phyloP scores from a whole-genome alignment of 192 early-diverging fungal species.

The Coemansia aciculifera region DNA sequence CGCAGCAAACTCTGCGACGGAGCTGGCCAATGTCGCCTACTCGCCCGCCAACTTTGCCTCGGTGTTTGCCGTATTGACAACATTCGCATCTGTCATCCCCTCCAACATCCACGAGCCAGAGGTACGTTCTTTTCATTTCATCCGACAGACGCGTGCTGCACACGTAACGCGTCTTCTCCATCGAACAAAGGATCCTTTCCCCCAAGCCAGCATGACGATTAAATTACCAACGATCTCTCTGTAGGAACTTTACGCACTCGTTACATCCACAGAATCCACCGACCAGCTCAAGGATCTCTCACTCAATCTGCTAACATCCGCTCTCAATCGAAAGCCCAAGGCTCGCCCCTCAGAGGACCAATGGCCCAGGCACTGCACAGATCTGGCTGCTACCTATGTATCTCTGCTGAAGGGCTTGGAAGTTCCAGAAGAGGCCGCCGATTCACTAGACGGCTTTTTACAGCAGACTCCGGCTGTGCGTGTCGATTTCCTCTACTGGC shows the following conservation, averaged over 20 bases:
- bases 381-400: slow-evolving; percentile 27
- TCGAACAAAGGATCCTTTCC: not conserved
- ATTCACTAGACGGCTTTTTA: slow-evolving; percentile 42
- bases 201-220: not conserved
- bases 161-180: slow-evolving; percentile 7
- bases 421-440: slow-evolving; percentile 42
- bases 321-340: slow-evolving; percentile 21
- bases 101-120: slow-evolving; percentile 42
- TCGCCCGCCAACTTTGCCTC: slow-evolving; percentile 48
- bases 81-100: slow-evolving; percentile 26
- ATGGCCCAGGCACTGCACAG: slow-evolving; percentile 47
- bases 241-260: slow-evolving; percentile 35
- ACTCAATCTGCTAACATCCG: slow-evolving; percentile 30
- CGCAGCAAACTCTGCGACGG: slow-evolving; percentile 30
- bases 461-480: slow-evolving; percentile 30
- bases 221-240: not conserved
- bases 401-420: slow-evolving; percentile 35
- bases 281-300: slow-evolving; percentile 29
- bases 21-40: slow-evolving; percentile 31
- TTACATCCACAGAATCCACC: slow-evolving; percentile 26
- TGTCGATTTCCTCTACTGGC: slow-evolving; percentile 51
- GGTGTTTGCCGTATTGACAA: slow-evolving; percentile 32
- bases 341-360: slow-evolving; percentile 21
- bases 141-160: not conserved
- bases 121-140: slow-evolving; percentile 22